Conservation (phyloP, 148 eudicot genomes). For the Euryodendron excelsum region DNA sequence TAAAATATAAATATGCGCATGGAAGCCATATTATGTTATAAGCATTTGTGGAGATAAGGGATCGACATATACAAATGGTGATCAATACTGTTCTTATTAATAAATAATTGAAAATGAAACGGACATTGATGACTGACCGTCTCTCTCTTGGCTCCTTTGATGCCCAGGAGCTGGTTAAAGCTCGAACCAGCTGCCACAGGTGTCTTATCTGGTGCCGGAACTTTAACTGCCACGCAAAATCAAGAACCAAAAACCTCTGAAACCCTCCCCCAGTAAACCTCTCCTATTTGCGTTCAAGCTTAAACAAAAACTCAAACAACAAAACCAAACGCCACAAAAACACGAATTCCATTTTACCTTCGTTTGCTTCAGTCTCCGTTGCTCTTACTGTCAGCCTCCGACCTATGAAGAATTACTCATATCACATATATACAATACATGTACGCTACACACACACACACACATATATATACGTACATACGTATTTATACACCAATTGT, state of each 20-base stretch:
- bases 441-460: neutral
- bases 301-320: neutral
- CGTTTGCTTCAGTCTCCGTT: slow-evolving; percentile 70
- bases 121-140: slow-evolving; percentile 44
- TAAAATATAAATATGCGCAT: neutral
- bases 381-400: slow-evolving; percentile 66
- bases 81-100: neutral
- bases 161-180: slow-evolving; percentile 88
- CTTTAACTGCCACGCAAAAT: slow-evolving; percentile 58
- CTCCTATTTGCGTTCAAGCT: neutral
- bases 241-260: slow-evolving; percentile 5
- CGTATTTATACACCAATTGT: neutral
- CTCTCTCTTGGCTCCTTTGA: slow-evolving; percentile 93
- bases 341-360: slow-evolving; percentile 36
- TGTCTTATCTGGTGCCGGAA: slow-evolving; percentile 73
- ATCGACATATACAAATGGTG: neutral
- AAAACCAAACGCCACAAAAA: neutral
- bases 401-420: slow-evolving; percentile 31
- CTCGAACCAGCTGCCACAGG: slow-evolving; percentile 72
- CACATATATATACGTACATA: neutral
- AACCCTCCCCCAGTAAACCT: neutral
- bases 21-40: neutral
- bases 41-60: neutral
- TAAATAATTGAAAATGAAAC: neutral
- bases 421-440: neutral